Evolutionary conservation across 106 monocot species (phyloP).

Genomic region (Narthecium ossifragum): DNA sequence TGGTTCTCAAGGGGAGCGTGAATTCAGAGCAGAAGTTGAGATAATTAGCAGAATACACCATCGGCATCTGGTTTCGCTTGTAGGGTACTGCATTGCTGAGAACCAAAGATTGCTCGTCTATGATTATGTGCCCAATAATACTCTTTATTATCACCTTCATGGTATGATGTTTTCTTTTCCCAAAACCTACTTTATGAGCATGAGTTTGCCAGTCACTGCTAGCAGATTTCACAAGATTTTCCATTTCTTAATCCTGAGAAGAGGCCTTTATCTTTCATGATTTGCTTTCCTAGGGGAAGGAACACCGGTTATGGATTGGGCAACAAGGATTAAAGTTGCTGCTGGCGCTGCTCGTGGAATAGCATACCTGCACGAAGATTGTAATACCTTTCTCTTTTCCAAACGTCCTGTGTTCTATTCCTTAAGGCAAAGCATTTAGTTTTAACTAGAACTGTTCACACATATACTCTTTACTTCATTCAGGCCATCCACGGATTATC

Average conservation of each 20-base stretch:
- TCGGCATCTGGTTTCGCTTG: conserved; percentile 85
- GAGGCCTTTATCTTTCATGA: not conserved
- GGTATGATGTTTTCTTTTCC: conserved; percentile 27
- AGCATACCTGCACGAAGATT: conserved; percentile 93
- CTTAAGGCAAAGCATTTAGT: no score
- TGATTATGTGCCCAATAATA: conserved; percentile 83
- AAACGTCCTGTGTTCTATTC: not conserved
- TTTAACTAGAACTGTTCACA: no score
- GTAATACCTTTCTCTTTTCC: conserved; percentile 31
- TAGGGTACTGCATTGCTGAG: conserved; percentile 77
- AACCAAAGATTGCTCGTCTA: conserved; percentile 81
- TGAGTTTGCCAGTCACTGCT: not conserved
- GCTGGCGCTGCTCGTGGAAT: conserved; percentile 87
- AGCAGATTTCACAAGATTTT: not conserved
- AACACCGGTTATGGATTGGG: conserved; percentile 65
- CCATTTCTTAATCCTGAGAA: not conserved
- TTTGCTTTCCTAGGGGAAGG: conserved; percentile 42
- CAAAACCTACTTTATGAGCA: not conserved
- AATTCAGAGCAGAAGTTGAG: conserved; percentile 86
- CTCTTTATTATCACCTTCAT: conserved; percentile 81
- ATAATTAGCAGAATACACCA: conserved; percentile 87
- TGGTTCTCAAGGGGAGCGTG: conserved; percentile 71
- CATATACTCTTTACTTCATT: not conserved
- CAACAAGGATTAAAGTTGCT: conserved; percentile 66
- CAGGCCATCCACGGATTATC: conserved; percentile 91